These are phyloP conservation scores for Solanum sejunctum DNA, from an alignment of 257 asterid species.

Conservation along the genomic window DNA sequence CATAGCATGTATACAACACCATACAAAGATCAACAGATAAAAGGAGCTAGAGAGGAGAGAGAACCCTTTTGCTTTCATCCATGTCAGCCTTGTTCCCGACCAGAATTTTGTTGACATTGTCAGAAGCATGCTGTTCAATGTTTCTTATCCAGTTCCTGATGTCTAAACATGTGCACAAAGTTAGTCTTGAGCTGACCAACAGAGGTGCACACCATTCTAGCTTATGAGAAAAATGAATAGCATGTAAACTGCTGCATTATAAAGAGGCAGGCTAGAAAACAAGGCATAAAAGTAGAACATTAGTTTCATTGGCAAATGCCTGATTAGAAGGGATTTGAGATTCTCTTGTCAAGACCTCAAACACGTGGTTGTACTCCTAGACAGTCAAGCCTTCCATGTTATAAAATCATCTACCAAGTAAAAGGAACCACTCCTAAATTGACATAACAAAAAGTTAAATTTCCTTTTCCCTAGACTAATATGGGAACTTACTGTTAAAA, in stretches of 20 bases:
- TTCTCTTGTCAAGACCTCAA: background rate
- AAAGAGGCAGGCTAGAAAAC: background rate
- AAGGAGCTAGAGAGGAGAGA: background rate
- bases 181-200: background rate
- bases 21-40: background rate
- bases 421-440: background rate
- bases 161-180: slow-evolving; percentile 18
- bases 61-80: slow-evolving; percentile 72
- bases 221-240: background rate
- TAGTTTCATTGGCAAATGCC: background rate
- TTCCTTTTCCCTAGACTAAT: background rate
- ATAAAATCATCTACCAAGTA: background rate
- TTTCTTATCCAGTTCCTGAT: slow-evolving; percentile 68
- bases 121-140: slow-evolving; percentile 69
- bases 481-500: slow-evolving; percentile 40
- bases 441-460: background rate
- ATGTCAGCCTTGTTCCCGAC: slow-evolving; percentile 73
- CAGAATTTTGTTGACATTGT: slow-evolving; percentile 57
- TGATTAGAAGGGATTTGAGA: background rate
- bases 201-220: background rate
- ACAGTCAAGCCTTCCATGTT: background rate
- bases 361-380: background rate
- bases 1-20: background rate
- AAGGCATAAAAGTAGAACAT: background rate
- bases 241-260: background rate